Conservation (phyloP, 2,329 filamentous ascomycete genomes). For the Sporothrix protearum region DNA sequence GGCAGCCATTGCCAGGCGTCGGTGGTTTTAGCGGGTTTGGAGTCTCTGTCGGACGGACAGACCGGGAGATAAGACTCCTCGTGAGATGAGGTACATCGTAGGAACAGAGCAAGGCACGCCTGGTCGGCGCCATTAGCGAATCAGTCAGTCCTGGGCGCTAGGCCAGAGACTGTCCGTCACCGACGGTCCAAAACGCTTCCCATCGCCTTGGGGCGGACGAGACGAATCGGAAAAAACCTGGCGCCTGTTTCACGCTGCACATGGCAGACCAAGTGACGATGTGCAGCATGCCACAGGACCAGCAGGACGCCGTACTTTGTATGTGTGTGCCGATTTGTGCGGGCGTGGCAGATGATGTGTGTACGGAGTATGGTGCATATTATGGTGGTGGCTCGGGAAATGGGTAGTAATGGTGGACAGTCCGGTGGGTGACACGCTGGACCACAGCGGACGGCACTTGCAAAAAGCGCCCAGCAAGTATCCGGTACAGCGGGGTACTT, state of each 20-base stretch:
- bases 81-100: background rate
- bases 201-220: background rate
- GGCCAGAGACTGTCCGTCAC: background rate
- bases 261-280: slow-evolving; percentile 3
- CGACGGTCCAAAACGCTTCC: background rate
- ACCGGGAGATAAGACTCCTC: background rate
- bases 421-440: background rate
- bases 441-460: background rate
- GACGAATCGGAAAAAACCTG: slow-evolving; percentile 11
- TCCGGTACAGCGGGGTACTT: slow-evolving; percentile 23
- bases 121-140: background rate
- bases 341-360: background rate
- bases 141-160: background rate
- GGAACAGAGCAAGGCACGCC: background rate
- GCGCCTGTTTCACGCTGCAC: slow-evolving; percentile 15
- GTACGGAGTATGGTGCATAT: no score
- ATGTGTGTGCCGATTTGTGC: slow-evolving; percentile 4
- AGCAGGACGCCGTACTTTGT: no score
- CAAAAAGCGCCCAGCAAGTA: background rate
- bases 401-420: background rate
- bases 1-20: background rate
- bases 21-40: background rate
- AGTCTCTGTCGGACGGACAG: background rate
- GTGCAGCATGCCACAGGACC: background rate
- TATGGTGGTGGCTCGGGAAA: background rate